A percentile compares a stretch with the other conserved stretches of the same genome.
These are phyloP conservation scores for Bonnemaisonia californica DNA, from an alignment of 31 red algal genomes.

Conservation along the genomic window DNA sequence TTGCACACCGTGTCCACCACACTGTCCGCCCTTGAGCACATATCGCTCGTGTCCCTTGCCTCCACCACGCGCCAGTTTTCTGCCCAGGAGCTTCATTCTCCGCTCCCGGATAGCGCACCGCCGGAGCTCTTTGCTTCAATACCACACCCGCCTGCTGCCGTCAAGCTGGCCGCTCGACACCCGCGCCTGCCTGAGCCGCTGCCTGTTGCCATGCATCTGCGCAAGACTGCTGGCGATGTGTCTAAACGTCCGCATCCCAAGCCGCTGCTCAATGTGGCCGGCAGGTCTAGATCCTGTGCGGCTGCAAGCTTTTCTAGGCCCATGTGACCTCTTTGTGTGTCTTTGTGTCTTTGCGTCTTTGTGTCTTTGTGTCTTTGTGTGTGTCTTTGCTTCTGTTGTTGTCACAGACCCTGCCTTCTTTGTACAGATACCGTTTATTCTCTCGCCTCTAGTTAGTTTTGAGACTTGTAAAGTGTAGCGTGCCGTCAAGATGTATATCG, in stretches of 20 bases:
- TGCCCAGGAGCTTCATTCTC: neutral
- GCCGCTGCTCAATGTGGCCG: neutral
- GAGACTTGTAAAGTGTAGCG: neutral
- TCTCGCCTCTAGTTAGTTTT: neutral
- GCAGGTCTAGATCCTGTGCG: neutral
- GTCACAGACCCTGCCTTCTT: neutral
- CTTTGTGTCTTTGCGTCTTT: no score
- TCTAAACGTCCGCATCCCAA: neutral
- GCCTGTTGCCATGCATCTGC: neutral
- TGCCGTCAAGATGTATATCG: neutral
- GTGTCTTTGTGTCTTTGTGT: no score
- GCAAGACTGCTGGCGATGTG: neutral
- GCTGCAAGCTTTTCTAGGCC: neutral
- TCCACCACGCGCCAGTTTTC: conserved; percentile 1
- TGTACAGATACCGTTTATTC: conserved; percentile 1
- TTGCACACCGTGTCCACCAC: conserved; percentile 60
- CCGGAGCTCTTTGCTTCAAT: neutral
- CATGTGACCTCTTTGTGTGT: neutral
- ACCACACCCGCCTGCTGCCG: conserved; percentile 20
- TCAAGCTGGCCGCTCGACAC: conserved; percentile 5
- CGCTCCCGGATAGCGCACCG: neutral
- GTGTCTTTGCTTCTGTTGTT: no score
- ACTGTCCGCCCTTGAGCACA: conserved; percentile 47
- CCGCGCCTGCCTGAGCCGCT: neutral
- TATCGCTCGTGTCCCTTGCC: conserved; percentile 46